phyloP scores from a whole-genome alignment of 1,284 basidiomycete genomes.

The Tilletia indica region DNA sequence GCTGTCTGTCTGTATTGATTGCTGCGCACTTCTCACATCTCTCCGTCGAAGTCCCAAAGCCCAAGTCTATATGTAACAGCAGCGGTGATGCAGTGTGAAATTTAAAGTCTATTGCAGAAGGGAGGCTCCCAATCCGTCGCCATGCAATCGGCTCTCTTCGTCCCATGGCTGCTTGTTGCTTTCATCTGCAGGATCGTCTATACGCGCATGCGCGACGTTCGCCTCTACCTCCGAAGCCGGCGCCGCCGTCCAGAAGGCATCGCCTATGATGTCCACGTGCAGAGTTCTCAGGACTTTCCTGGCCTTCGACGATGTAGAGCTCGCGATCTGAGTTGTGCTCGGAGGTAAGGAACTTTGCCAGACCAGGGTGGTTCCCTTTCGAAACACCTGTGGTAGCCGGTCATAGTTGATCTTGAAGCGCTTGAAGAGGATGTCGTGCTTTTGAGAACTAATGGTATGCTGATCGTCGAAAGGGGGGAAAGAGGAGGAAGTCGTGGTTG shows the following conservation, averaged over 20 bases:
- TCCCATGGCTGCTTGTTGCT: neutral
- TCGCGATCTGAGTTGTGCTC: neutral
- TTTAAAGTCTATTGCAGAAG: neutral
- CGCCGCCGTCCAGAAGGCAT: conserved; percentile 40
- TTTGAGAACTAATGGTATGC: conserved; percentile 82
- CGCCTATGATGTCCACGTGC: conserved; percentile 53
- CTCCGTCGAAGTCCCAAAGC: too few relatives aligned
- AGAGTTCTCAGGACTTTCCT: conserved; percentile 40
- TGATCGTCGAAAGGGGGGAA: conserved; percentile 50
- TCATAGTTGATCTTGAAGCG: conserved; percentile 87
- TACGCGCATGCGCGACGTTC: neutral
- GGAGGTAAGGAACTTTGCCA: conserved; percentile 58
- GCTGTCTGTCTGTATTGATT: too few relatives aligned
- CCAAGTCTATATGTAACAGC: too few relatives aligned
- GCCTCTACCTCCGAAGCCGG: neutral
- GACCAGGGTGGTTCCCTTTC: conserved; percentile 82
- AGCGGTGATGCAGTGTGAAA: too few relatives aligned
- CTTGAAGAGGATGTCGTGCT: conserved; percentile 84
- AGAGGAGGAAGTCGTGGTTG: neutral
- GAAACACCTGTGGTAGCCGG: conserved; percentile 68
- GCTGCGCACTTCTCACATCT: too few relatives aligned
- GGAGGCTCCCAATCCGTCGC: neutral
- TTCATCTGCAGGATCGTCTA: neutral
- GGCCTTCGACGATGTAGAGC: neutral
- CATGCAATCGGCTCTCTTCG: neutral